These are phyloP conservation scores for Phyllosticta paracitricarpa DNA, from an alignment of 2,329 filamentous ascomycete genomes.

Conservation along the genomic window DNA sequence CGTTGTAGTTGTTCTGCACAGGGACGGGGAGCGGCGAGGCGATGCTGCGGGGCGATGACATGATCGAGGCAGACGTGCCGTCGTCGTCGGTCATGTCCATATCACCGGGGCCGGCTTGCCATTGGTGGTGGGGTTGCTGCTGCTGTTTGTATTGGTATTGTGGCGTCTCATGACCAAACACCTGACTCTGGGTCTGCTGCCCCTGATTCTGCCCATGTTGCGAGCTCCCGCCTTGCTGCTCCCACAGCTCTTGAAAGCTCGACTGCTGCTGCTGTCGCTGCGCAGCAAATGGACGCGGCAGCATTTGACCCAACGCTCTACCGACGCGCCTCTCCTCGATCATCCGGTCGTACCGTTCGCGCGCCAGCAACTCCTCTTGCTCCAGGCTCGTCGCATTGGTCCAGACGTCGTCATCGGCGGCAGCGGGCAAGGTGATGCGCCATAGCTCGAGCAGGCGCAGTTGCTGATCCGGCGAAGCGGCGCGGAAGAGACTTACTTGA, in stretches of 20 bases:
- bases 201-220: conserved; percentile 20
- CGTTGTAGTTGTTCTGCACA: neutral
- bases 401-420: conserved; percentile 48
- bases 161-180: neutral
- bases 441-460: conserved; percentile 72
- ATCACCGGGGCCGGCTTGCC: neutral
- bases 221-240: neutral
- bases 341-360: conserved; percentile 49
- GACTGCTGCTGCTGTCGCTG: neutral
- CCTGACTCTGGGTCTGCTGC: conserved; percentile 11
- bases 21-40: neutral
- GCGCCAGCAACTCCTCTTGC: conserved; percentile 46
- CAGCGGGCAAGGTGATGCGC: conserved; percentile 57
- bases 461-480: conserved; percentile 62
- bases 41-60: neutral
- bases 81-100: conserved; percentile 9
- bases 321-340: conserved; percentile 12
- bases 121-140: neutral
- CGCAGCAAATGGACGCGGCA: neutral
- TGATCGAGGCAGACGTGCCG: neutral
- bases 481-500: conserved; percentile 69
- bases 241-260: neutral
- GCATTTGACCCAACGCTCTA: conserved; percentile 5
- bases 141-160: neutral
- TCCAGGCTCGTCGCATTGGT: conserved; percentile 45